These are phyloP conservation scores for Triticum monococcum DNA, from an alignment of 176 grass and related monocot species.

Conservation along the genomic window DNA sequence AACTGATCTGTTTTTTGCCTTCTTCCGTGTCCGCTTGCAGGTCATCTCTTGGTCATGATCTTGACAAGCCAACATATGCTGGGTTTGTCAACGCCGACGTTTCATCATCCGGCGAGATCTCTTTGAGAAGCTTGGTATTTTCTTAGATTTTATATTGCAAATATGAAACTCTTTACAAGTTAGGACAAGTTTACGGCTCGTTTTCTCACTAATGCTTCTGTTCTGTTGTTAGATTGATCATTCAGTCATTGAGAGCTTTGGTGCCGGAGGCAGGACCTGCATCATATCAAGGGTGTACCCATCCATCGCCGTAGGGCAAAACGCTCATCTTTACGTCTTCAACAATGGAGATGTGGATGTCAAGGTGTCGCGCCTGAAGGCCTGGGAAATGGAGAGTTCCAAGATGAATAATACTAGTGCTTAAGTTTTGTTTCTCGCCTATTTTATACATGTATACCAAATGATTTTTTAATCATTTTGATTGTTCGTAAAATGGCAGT, in stretches of 20 bases:
- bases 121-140: constrained; percentile 58
- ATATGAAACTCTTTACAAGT: background rate
- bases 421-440: background rate
- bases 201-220: background rate
- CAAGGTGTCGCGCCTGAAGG: constrained; percentile 29
- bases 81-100: constrained; percentile 58
- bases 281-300: constrained; percentile 73
- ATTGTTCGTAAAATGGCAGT: background rate
- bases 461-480: background rate
- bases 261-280: constrained; percentile 45
- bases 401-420: constrained; percentile 37
- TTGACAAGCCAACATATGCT: constrained; percentile 66
- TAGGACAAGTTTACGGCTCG: background rate
- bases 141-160: background rate
- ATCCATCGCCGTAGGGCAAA: constrained; percentile 24
- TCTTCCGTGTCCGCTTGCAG: constrained; percentile 9
- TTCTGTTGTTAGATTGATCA: constrained; percentile 45
- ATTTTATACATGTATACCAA: background rate
- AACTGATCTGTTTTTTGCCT: background rate
- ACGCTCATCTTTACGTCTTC: constrained; percentile 56
- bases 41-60: constrained; percentile 42
- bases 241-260: constrained; percentile 77
- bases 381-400: constrained; percentile 65
- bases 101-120: constrained; percentile 39
- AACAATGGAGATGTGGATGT: constrained; percentile 57